Base-by-base conservation (phyloP, 495 filamentous ascomycete species). In the Aspergillus steynii region DNA sequence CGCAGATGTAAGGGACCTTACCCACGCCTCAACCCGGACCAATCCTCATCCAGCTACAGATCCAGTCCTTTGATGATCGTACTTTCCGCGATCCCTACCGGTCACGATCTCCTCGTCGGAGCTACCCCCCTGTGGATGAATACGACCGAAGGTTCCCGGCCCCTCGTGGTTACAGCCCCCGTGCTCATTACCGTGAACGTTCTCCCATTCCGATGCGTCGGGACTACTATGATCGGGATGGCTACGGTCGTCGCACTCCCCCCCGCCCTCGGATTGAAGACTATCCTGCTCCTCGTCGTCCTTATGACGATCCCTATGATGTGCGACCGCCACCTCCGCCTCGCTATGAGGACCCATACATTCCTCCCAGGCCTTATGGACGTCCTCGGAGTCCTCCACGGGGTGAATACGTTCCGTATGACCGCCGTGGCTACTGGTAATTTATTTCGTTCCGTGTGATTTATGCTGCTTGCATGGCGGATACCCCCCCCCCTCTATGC, bases 121-220 rank as follows among this genome's bases (percentile, higher is more conserved):
- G 86, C 53, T 88, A 89, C 64, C 80, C 85, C 54, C 84, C 88
- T 20, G 76, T 82, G 45, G 88, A 89, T 68, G 88, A 90, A 62
- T 90, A 95, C 67, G 85, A 92, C 65, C 85, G 90, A 59, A 89
- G 93, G 71, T 86, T 86, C 29, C 87, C 89, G 25, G 70, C 77
- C n/a, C 89, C 90, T 51, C 88, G 91, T 63, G 89, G 86, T 65
- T 96, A 94, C 71, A 93, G 89, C 72, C 91, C 91, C 37, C 85
- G 88, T 60, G 88, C 89, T 58, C 91, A 89, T 61, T 96, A 96
- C 75, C 92, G 93, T 72, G 92, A 95, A 68, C 85, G 93, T 58
- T 90, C 90, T 58, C 84, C 86, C 10, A 81, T 82, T 26, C 88
- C 90, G 42, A 79, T 89, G 47, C 89, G 91, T 55, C 86, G 90